Base-by-base conservation (phyloP, 1,139 yeast genomes). In the Saccharomyces uvarum region DNA sequence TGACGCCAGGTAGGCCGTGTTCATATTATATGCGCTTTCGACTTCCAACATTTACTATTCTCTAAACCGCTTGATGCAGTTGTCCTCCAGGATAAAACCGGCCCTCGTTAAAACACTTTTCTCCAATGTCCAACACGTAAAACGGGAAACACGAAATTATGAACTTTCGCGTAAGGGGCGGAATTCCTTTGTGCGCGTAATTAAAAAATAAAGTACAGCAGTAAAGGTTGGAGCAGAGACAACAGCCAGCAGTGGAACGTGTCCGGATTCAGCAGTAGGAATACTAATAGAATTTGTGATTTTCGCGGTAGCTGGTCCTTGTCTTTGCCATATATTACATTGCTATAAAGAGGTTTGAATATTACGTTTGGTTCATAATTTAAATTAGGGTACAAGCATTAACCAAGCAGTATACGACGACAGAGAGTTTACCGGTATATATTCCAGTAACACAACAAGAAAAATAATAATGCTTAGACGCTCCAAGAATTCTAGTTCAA, bases 401-500 rank as follows among this genome's bases (percentile, higher is more conserved):
- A 11, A 21, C 19, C 44, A 19, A 38, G 44, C 11, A 11, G 19
- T 38, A 38, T 38, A 38, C 26, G 44, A 38, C 44, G n/a, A 38
- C 19, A 19, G 19, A 38, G 24, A 38, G 19, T 19, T 14, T 19
- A 19, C 44, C 44, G 19, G 13, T 38, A 38, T 38, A 38, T 38
- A 38, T 38, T 38, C 13, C 7, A 19, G 19, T 24, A 8, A 11
- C 13, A 38, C 26, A 38, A 38, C 2, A 38, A 19, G 7, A 38
- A 16, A 38, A 38, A 32, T 26, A 13, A 49, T 13, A 28, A 57
- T 59, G 61, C 52, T 59, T 27, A 57, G 58, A 53, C 56, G 59
- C 26, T 49, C 57, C 6, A 57, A 54, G 50, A 53, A 55, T 31
- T 44, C 56, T 7, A 2, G 24, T 11, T 2, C 44, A 3, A 44